Conservation (phyloP, 2,329 filamentous ascomycete species). For the Sporothrix brasiliensis region DNA sequence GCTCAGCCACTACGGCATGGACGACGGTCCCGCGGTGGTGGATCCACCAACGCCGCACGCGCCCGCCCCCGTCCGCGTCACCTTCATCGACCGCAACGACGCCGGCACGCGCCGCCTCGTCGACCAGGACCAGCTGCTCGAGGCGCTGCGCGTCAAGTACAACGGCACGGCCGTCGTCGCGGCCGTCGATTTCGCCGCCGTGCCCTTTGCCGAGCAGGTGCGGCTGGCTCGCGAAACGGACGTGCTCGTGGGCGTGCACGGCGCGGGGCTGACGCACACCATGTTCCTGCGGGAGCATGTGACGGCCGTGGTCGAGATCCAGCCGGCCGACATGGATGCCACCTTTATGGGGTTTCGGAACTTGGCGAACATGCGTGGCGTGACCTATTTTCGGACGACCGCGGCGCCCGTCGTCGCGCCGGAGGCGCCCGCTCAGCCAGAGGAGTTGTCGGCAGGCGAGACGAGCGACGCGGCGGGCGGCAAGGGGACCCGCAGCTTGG, state of each 20-base stretch:
- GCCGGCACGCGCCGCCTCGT: conserved; percentile 40
- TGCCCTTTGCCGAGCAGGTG: conserved; percentile 46
- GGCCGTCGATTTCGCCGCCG: conserved; percentile 45
- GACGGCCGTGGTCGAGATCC: conserved; percentile 48
- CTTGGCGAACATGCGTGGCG: conserved; percentile 45
- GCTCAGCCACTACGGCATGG: conserved; percentile 39
- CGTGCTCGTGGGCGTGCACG: conserved; percentile 50
- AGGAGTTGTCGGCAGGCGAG: not conserved
- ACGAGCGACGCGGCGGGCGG: not conserved
- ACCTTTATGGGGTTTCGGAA: conserved; percentile 48
- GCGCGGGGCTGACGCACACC: conserved; percentile 48
- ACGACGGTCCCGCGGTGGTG: not conserved
- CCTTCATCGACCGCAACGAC: conserved; percentile 44
- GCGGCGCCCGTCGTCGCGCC: conserved; percentile 32
- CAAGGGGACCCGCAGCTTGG: not conserved
- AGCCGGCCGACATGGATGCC: conserved; percentile 44
- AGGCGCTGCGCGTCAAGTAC: conserved; percentile 37
- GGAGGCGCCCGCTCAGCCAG: not conserved
- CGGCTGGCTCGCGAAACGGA: conserved; percentile 44
- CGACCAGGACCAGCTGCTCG: conserved; percentile 40
- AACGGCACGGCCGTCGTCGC: conserved; percentile 40
- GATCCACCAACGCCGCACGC: not conserved
- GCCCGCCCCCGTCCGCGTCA: conserved; percentile 38
- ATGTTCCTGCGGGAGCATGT: conserved; percentile 46
- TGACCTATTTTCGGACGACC: conserved; percentile 46